Conservation (phyloP, 73 alveolate genomes). For the Paramecium pentaurelia region DNA sequence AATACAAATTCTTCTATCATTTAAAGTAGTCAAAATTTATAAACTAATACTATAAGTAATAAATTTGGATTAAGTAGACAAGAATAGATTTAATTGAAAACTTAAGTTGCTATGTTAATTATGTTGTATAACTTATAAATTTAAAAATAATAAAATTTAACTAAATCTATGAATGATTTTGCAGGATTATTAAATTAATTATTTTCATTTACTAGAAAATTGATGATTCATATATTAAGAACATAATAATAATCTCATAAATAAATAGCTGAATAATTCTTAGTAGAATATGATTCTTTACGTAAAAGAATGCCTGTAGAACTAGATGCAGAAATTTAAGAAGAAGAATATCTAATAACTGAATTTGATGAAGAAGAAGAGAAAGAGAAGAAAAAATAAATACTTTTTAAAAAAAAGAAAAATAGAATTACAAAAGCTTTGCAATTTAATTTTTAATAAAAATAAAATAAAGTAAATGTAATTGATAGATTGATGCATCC, state of each 20-base stretch:
- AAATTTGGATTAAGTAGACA: slow-evolving; percentile 30
- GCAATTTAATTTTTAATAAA: slow-evolving; percentile 16
- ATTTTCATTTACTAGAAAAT: slow-evolving; percentile 7
- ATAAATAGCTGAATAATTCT: slow-evolving; percentile 44
- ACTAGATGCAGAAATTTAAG: slow-evolving; percentile 41
- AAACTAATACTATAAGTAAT: neutral
- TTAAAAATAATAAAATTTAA: neutral
- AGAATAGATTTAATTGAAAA: slow-evolving; percentile 29
- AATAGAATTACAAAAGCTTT: slow-evolving; percentile 50
- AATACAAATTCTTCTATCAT: neutral
- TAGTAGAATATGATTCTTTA: slow-evolving; percentile 26
- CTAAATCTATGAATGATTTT: slow-evolving; percentile 50
- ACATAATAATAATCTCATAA: slow-evolving; percentile 51
- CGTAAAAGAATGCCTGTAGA: slow-evolving; percentile 55
- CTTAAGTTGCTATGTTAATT: slow-evolving; percentile 51
- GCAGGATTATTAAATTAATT: slow-evolving; percentile 16
- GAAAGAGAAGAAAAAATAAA: slow-evolving; percentile 39
- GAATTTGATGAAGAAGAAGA: slow-evolving; percentile 57
- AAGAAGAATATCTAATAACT: neutral
- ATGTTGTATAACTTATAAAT: slow-evolving; percentile 48
- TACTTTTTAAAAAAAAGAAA: slow-evolving; percentile 13
- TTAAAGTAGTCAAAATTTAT: neutral
- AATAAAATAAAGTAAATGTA: neutral
- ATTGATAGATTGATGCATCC: slow-evolving; percentile 43
- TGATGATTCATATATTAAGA: slow-evolving; percentile 42